Conservation (phyloP, 2,329 filamentous ascomycete genomes). For the Fusarium siculi region DNA sequence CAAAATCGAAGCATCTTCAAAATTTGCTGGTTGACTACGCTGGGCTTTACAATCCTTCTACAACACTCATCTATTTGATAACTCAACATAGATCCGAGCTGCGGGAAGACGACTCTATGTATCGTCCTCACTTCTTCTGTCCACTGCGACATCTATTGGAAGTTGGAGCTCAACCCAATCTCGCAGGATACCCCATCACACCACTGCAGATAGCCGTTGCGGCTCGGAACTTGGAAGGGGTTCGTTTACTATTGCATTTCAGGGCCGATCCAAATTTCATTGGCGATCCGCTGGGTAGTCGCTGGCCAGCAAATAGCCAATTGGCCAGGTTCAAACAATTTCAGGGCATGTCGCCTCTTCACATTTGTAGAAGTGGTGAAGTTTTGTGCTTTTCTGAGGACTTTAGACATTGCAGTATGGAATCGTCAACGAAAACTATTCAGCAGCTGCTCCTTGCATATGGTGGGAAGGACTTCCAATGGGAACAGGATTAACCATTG, state of each 20-base stretch:
- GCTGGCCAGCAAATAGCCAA: accelerated
- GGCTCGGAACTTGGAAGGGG: accelerated
- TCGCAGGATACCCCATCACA: accelerated
- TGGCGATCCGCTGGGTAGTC: accelerated
- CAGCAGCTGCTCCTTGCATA: neutral
- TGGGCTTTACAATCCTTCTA: neutral
- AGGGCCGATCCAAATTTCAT: accelerated
- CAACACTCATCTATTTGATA: accelerated
- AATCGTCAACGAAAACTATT: too few species aligned
- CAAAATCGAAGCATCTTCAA: accelerated
- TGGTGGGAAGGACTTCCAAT: neutral
- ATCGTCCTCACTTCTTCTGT: too few species aligned
- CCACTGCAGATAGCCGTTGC: neutral
- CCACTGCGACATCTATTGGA: neutral
- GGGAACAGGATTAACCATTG: accelerated
- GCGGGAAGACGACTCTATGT: too few species aligned
- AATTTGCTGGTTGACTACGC: accelerated
- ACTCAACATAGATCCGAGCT: too few species aligned
- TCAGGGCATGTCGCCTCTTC: neutral
- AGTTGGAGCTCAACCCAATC: neutral
- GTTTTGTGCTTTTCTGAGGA: too few species aligned
- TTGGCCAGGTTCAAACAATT: accelerated
- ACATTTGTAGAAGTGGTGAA: neutral
- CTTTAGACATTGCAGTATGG: too few species aligned
- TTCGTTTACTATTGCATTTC: accelerated